A percentile compares a stretch with the other conserved stretches of the same genome.
Evolutionary conservation across 2,329 filamentous ascomycete genomes (phyloP).

Genomic region (Cryphonectria parasitica): DNA sequence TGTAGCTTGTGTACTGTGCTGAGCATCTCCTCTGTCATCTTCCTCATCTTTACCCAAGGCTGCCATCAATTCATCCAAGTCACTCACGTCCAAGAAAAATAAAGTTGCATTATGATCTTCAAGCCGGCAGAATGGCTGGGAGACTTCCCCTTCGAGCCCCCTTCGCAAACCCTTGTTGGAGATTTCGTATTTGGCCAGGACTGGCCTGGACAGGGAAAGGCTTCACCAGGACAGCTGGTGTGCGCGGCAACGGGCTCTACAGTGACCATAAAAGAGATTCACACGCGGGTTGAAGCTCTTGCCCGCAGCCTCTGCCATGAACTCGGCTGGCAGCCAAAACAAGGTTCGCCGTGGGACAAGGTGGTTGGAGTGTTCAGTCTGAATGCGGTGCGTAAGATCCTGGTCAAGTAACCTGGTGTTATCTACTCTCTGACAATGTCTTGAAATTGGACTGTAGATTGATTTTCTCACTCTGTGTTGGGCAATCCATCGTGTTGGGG

Average conservation of each 20-base stretch:
- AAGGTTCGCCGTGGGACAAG: neutral
- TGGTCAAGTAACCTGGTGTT: neutral
- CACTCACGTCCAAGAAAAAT: neutral
- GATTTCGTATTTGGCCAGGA: neutral
- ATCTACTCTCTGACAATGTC: neutral
- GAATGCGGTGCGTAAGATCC: neutral
- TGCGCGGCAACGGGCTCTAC: neutral
- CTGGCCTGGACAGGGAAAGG: neutral
- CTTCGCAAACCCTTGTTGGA: neutral
- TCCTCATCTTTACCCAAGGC: neutral
- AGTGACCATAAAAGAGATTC: neutral
- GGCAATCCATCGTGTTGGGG: neutral
- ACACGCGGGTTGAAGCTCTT: neutral
- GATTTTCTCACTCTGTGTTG: neutral
- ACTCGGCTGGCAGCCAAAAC: neutral
- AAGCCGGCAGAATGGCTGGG: neutral
- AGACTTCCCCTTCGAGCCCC: neutral
- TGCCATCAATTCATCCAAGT: neutral
- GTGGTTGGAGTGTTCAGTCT: neutral
- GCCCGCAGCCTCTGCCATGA: neutral
- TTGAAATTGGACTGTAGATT: neutral
- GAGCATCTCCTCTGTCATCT: neutral
- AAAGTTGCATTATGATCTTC: neutral
- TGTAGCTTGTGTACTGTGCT: neutral
- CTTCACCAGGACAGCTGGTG: neutral